Conservation (phyloP, 2,329 filamentous ascomycete genomes). For the Ophiostoma piceae region DNA sequence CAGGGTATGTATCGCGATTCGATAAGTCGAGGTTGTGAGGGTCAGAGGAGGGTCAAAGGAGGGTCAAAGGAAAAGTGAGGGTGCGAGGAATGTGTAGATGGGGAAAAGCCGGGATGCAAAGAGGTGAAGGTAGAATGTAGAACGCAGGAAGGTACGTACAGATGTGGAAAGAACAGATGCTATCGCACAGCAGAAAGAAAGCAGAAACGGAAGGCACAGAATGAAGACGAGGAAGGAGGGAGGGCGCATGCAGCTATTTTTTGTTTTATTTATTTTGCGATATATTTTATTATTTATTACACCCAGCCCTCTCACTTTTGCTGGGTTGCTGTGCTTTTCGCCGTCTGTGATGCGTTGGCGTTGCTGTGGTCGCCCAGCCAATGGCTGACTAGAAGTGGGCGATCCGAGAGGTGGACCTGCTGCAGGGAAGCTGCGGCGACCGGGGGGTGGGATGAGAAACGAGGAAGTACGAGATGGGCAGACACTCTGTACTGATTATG, state of each 20-base stretch:
- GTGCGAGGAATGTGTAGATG: not conserved
- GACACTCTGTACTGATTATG: not conserved
- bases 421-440: conserved; percentile 26
- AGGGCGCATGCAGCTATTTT: not conserved
- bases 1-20: not conserved
- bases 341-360: conserved; percentile 30
- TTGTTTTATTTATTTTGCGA: conserved; percentile 17
- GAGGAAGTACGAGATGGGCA: conserved; percentile 4
- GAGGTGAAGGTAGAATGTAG: not conserved
- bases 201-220: conserved; percentile 15
- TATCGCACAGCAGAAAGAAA: not conserved
- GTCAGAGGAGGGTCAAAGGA: not conserved
- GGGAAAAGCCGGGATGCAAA: not conserved
- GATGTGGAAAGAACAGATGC: not conserved
- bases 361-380: conserved; percentile 28
- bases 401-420: conserved; percentile 26
- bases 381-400: conserved; percentile 25
- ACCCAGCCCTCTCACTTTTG: conserved; percentile 19
- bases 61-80: not conserved
- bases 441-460: conserved; percentile 21
- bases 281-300: conserved; percentile 12
- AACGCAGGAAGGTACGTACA: not conserved
- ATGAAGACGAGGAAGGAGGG: conserved; percentile 9
- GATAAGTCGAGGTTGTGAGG: not conserved
- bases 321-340: conserved; percentile 22